Conservation (phyloP, 2,329 filamentous ascomycete genomes). For the Phialophora tarda region DNA sequence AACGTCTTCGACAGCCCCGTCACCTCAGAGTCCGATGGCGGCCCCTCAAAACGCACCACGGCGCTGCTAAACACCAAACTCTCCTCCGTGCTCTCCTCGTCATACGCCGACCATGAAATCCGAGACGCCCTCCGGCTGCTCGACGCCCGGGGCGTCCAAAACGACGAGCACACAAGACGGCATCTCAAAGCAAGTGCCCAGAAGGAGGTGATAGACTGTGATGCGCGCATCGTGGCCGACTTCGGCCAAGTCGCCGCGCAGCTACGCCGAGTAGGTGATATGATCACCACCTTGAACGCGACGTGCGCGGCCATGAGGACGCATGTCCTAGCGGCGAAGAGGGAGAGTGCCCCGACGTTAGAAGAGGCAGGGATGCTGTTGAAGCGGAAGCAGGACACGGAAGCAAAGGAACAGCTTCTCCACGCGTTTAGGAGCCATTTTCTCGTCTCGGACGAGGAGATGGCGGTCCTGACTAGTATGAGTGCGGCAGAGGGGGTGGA, state of each 20-base stretch:
- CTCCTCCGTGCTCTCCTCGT: conserved; percentile 83
- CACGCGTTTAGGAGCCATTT: conserved; percentile 82
- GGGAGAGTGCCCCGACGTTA: conserved; percentile 74
- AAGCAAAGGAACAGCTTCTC: conserved; percentile 82
- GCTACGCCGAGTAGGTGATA: conserved; percentile 80
- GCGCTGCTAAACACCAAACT: conserved; percentile 82
- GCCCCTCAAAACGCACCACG: conserved; percentile 48
- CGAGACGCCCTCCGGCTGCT: conserved; percentile 80
- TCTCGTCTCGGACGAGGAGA: conserved; percentile 79
- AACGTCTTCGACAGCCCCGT: conserved; percentile 23
- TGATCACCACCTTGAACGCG: conserved; percentile 77
- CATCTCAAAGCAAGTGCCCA: conserved; percentile 69
- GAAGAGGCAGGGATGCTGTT: conserved; percentile 78
- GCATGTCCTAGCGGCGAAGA: conserved; percentile 75
- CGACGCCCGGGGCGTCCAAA: conserved; percentile 72
- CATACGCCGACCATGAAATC: conserved; percentile 91
- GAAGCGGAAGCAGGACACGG: conserved; percentile 72
- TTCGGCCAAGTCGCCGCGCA: conserved; percentile 93
- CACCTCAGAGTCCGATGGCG: conserved; percentile 21
- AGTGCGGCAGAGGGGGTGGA: conserved; percentile 81
- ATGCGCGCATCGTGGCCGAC: conserved; percentile 84
- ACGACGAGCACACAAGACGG: conserved; percentile 77
- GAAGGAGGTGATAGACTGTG: conserved; percentile 89
- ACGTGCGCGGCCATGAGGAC: conserved; percentile 80
- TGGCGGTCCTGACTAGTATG: conserved; percentile 69